Evolutionary conservation across 495 filamentous ascomycete genomes (phyloP).

Genomic region (Platismatia glauca): DNA sequence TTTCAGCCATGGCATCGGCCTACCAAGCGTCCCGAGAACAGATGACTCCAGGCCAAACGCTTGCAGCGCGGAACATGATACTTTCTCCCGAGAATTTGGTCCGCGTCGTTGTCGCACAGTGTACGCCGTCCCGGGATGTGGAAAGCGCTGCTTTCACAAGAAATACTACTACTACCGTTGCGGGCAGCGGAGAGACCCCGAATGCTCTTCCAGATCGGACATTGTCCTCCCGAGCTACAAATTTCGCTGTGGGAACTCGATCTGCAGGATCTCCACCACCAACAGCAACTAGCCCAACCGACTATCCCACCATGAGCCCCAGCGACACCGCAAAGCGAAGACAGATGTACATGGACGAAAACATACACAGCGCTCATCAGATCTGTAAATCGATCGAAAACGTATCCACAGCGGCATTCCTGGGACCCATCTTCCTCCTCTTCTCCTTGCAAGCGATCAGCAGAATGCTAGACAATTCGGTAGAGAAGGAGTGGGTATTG

Average conservation of each 20-base stretch:
- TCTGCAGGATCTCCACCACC: background rate
- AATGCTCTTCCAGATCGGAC: background rate
- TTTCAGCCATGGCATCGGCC: background rate
- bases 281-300: background rate
- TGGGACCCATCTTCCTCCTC: constrained; percentile 16
- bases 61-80: background rate
- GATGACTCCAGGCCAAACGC: background rate
- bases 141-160: background rate
- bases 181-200: background rate
- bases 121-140: background rate
- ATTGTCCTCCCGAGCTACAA: background rate
- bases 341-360: constrained; percentile 14
- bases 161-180: background rate
- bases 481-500: constrained; percentile 16
- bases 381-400: constrained; percentile 12
- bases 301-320: constrained; percentile 4
- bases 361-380: constrained; percentile 3
- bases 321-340: constrained; percentile 1
- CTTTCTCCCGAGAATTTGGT: background rate
- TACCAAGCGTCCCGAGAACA: background rate
- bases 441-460: background rate
- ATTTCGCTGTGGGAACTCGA: background rate
- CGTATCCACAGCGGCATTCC: constrained; percentile 7
- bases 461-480: background rate
- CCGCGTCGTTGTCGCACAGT: background rate